These are phyloP conservation scores for Marasmius oreades DNA, from an alignment of 1,284 basidiomycete species.

Conservation along the genomic window DNA sequence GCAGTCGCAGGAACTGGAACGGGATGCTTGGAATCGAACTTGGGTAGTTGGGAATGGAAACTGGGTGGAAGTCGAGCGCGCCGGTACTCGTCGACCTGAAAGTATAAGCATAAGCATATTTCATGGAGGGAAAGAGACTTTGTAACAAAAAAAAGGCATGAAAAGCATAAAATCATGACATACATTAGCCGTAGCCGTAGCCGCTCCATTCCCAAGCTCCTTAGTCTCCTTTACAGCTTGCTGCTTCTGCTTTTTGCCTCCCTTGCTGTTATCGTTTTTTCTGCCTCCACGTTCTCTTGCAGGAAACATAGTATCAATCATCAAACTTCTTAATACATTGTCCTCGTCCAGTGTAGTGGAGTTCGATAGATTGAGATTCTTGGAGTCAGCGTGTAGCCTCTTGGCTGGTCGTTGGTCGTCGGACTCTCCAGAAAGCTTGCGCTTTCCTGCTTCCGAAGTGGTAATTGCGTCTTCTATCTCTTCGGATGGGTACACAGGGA, in stretches of 20 bases:
- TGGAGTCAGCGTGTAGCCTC: slow-evolving; percentile 15
- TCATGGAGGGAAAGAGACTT: too few species aligned
- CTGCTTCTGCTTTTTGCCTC: slow-evolving; percentile 7
- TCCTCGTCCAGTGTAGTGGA: slow-evolving; percentile 21
- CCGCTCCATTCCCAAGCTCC: slow-evolving; percentile 7
- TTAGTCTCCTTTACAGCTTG: neutral
- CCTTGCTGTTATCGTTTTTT: slow-evolving; percentile 3
- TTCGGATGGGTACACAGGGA: slow-evolving; percentile 44
- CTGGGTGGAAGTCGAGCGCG: slow-evolving; percentile 28
- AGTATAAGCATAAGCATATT: too few species aligned
- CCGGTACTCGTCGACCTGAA: slow-evolving; percentile 21
- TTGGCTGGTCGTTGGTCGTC: slow-evolving; percentile 25
- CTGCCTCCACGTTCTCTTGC: slow-evolving; percentile 20
- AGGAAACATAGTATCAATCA: slow-evolving; percentile 60
- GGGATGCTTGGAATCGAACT: slow-evolving; percentile 20
- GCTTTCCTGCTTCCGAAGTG: neutral
- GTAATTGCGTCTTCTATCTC: slow-evolving; percentile 19
- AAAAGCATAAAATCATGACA: neutral
- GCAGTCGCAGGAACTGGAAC: slow-evolving; percentile 35
- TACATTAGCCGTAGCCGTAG: neutral
- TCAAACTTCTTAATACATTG: slow-evolving; percentile 47
- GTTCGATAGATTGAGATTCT: neutral
- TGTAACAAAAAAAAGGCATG: neutral
- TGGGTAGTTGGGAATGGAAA: slow-evolving; percentile 36
- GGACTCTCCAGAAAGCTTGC: neutral